Evolutionary conservation across 2,329 filamentous ascomycete species (phyloP).

Genomic region (Aspergillus tanneri): DNA sequence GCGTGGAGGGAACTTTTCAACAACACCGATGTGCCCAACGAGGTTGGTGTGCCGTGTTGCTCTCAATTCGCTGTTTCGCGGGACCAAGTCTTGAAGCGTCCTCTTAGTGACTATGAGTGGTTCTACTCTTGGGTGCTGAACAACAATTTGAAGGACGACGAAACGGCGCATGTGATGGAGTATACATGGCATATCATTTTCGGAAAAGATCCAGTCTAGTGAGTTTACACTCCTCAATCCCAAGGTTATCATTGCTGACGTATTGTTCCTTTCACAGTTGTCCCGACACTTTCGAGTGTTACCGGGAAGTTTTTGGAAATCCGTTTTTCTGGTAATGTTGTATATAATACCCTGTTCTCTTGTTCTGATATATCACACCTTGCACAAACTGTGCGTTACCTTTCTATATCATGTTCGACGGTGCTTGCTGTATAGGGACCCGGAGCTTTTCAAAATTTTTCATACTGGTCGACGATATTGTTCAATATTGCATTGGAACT

Average conservation of each 20-base stretch:
- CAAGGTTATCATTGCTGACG: constrained; percentile 1
- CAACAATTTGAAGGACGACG: constrained; percentile 45
- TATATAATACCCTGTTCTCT: constrained; percentile 18
- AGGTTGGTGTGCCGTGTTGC: constrained; percentile 60
- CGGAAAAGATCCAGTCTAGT: constrained; percentile 22
- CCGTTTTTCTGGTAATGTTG: constrained; percentile 24
- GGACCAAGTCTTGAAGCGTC: constrained; percentile 47
- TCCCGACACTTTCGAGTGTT: constrained; percentile 58
- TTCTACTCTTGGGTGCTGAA: constrained; percentile 50
- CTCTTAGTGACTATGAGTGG: constrained; percentile 45
- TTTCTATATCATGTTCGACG: not conserved
- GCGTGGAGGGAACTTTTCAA: constrained; percentile 44
- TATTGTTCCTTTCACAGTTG: constrained; percentile 48
- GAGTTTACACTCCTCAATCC: constrained; percentile 2
- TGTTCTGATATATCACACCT: not conserved
- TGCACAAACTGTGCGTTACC: not conserved
- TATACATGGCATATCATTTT: constrained; percentile 57
- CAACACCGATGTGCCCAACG: constrained; percentile 45
- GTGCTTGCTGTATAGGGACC: not conserved
- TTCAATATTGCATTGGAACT: not conserved
- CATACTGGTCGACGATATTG: not conserved
- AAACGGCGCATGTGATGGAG: constrained; percentile 53
- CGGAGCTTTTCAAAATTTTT: not conserved
- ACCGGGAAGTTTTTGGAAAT: constrained; percentile 60
- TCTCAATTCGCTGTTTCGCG: constrained; percentile 64